A percentile compares a stretch with the other conserved stretches of the same genome.
phyloP scores from a whole-genome alignment of 352 stramenopile species.

The Hyaloperonospora brassicae region DNA sequence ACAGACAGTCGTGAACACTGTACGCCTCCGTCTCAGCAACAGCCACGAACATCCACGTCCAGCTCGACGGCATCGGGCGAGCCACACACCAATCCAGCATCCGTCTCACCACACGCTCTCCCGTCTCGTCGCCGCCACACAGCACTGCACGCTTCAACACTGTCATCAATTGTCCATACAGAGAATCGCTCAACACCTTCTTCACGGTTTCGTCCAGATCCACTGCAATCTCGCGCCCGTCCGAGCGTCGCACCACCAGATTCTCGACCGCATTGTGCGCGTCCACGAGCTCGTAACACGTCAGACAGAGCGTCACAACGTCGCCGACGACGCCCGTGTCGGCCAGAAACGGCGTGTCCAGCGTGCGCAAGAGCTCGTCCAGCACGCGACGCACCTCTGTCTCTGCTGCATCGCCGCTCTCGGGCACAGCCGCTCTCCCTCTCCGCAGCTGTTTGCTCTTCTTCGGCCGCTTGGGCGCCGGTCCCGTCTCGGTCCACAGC shows the following conservation, averaged over 20 bases:
- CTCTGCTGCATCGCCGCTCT: conserved; percentile 10
- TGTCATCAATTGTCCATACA: conserved; percentile 38
- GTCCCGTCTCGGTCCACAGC: conserved; percentile 22
- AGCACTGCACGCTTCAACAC: conserved; percentile 38
- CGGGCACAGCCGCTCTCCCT: conserved; percentile 7
- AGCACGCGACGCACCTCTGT: conserved; percentile 37
- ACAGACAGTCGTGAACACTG: conserved; percentile 38
- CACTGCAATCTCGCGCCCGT: conserved; percentile 1
- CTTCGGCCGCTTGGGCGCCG: conserved; percentile 53
- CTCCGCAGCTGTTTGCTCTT: conserved; percentile 45
- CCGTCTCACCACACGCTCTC: conserved; percentile 19
- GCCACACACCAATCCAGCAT: conserved; percentile 47
- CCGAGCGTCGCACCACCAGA: conserved; percentile 13
- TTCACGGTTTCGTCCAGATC: conserved; percentile 34
- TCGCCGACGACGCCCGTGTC: conserved; percentile 27
- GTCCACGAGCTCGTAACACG: conserved; percentile 33
- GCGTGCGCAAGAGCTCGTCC: conserved; percentile 29
- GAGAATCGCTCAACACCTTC: conserved; percentile 31
- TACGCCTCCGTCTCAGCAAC: conserved; percentile 42
- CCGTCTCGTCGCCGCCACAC: conserved; percentile 15
- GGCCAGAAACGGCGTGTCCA: conserved; percentile 26
- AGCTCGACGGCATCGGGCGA: conserved; percentile 20
- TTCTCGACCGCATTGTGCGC: conserved; percentile 33
- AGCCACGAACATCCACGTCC: conserved; percentile 45
- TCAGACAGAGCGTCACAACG: conserved; percentile 37